phyloP scores from a whole-genome alignment of 768 basidiomycete genomes.

The Mycena galericulata region DNA sequence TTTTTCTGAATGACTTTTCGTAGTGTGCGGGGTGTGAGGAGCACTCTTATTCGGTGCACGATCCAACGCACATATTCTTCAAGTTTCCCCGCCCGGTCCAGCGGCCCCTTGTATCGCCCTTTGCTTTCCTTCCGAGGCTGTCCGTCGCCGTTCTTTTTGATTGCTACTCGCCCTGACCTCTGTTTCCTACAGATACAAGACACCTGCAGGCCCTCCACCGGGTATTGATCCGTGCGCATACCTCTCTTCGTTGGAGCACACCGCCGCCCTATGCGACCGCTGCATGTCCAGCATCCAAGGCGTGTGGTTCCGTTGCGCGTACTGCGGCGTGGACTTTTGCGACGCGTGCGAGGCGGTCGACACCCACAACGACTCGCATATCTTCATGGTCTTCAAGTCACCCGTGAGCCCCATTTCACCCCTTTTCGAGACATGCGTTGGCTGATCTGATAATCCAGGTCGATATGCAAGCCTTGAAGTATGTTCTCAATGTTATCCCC shows the following conservation, averaged over 20 bases:
- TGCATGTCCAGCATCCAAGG: conserved; percentile 88
- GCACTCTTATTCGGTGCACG: conserved; percentile 82
- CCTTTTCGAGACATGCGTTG: neutral
- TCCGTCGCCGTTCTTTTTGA: conserved; percentile 48
- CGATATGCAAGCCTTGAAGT: conserved; percentile 83
- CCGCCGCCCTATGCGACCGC: conserved; percentile 84
- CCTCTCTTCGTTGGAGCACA: conserved; percentile 69
- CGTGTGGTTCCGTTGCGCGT: conserved; percentile 91
- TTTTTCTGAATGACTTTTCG: neutral
- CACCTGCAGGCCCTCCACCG: conserved; percentile 68
- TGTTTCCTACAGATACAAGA: conserved; percentile 63
- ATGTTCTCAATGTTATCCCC: conserved; percentile 37
- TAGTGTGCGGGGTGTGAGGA: conserved; percentile 88
- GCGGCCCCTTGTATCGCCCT: conserved; percentile 58
- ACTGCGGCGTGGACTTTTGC: conserved; percentile 91
- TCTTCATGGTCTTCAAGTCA: conserved; percentile 92
- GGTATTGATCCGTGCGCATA: conserved; percentile 63
- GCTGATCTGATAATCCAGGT: conserved; percentile 55
- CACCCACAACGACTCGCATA: conserved; percentile 84
- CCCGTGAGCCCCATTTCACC: conserved; percentile 56
- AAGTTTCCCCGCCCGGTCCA: conserved; percentile 87
- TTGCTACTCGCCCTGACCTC: conserved; percentile 21
- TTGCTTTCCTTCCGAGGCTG: conserved; percentile 79
- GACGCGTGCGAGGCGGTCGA: conserved; percentile 83
- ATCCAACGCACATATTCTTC: conserved; percentile 89